Percentiles rank a stretch among this genome's conserved stretches.
Conservation (phyloP, 2,329 filamentous ascomycete genomes). For the Rhynchosporium agropyri region DNA sequence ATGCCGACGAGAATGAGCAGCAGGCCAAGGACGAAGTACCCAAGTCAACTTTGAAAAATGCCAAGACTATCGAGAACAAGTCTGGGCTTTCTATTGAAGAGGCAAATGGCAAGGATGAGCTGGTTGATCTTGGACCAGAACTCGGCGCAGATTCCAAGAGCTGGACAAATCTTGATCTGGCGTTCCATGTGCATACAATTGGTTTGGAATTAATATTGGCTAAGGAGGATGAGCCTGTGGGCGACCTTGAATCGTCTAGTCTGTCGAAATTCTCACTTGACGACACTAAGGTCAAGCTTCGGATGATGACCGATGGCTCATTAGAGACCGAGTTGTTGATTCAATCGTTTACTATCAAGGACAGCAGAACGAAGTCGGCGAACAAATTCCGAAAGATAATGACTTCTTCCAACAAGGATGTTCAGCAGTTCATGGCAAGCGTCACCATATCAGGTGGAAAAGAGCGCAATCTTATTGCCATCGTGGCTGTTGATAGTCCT, state of each 20-base stretch:
- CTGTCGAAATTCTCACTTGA: conserved; percentile 94
- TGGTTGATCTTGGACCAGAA: conserved; percentile 68
- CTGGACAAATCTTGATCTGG: conserved; percentile 92
- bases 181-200: conserved; percentile 86
- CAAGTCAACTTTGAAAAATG: conserved; percentile 44
- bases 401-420: conserved; percentile 92
- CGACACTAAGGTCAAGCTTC: conserved; percentile 85
- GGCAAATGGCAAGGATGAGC: conserved; percentile 44
- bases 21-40: conserved; percentile 77
- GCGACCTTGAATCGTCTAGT: conserved; percentile 75
- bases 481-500: conserved; percentile 93
- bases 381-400: conserved; percentile 99
- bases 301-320: conserved; percentile 89
- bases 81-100: conserved; percentile 10
- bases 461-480: conserved; percentile 81
- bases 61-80: conserved; percentile 28
- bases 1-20: conserved; percentile 70
- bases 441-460: conserved; percentile 86
- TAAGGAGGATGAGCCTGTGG: conserved; percentile 75
- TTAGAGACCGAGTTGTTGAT: conserved; percentile 92
- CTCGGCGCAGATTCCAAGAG: conserved; percentile 67
- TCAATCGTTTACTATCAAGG: conserved; percentile 90
- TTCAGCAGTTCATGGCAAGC: conserved; percentile 98
- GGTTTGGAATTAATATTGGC: conserved; percentile 85
- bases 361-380: conserved; percentile 83